Conservation (phyloP, 2,329 filamentous ascomycete species). For the Endocalyx cinctus region DNA sequence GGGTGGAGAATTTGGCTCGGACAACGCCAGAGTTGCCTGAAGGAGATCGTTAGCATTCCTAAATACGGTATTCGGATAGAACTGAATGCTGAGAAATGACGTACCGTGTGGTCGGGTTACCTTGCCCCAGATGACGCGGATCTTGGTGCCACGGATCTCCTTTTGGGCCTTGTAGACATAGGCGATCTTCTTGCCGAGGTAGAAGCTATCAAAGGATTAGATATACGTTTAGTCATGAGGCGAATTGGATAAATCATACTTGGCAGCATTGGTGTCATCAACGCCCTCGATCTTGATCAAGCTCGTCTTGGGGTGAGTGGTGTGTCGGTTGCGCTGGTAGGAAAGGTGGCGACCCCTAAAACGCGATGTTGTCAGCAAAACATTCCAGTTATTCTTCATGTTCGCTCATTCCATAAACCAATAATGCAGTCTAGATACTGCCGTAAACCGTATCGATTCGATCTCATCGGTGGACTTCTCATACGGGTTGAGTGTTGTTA, state of each 20-base stretch:
- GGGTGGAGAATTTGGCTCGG: constrained; percentile 93
- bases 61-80: not conserved
- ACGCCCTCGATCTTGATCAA: constrained; percentile 99
- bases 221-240: constrained; percentile 3
- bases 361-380: constrained; percentile 17
- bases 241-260: constrained; percentile 49
- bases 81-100: constrained; percentile 1
- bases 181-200: constrained; percentile 97
- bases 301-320: constrained; percentile 83
- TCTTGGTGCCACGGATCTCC: constrained; percentile 96
- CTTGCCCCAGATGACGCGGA: constrained; percentile 99
- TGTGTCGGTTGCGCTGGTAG: constrained; percentile 94
- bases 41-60: constrained; percentile 10
- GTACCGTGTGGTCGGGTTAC: constrained; percentile 92
- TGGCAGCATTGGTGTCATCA: constrained; percentile 82
- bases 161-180: constrained; percentile 96
- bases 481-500: no score
- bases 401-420: no score
- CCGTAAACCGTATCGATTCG: no score
- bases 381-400: not conserved
- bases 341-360: constrained; percentile 93
- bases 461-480: no score
- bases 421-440: no score
- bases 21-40: constrained; percentile 97
- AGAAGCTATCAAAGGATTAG: constrained; percentile 60